phyloP scores from a whole-genome alignment of 2,329 filamentous ascomycete species.

The Cordyceps tenuipes region DNA sequence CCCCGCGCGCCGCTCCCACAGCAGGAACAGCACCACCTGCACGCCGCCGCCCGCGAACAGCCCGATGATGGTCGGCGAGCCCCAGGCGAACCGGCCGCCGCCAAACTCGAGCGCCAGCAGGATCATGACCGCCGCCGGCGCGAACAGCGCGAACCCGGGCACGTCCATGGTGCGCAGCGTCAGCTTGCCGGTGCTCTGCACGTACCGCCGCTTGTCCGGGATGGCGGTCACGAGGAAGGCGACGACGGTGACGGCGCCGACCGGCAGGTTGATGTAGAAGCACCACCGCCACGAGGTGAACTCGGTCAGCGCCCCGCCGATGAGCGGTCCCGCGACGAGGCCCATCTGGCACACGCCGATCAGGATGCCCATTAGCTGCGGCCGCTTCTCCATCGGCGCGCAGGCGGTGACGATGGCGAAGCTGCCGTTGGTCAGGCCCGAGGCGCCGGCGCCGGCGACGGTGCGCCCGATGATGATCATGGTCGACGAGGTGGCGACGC shows the following conservation, averaged over 20 bases:
- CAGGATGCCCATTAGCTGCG: conserved; percentile 21
- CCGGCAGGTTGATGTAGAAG: conserved; percentile 38
- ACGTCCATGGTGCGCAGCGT: conserved; percentile 32
- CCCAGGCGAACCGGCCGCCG: conserved; percentile 38
- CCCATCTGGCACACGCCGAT: conserved; percentile 33
- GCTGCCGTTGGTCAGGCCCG: conserved; percentile 33
- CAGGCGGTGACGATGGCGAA: conserved; percentile 26
- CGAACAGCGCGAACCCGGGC: conserved; percentile 34
- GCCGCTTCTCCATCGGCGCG: conserved; percentile 21
- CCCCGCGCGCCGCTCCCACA: conserved; percentile 35
- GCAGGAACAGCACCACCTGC: conserved; percentile 33
- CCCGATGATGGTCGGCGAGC: conserved; percentile 34
- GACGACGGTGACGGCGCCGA: conserved; percentile 27
- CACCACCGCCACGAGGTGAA: conserved; percentile 36
- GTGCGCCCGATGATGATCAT: conserved; percentile 44
- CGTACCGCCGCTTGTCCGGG: conserved; percentile 31
- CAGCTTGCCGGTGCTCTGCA: conserved; percentile 25
- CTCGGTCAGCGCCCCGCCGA: conserved; percentile 34
- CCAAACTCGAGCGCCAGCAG: conserved; percentile 47
- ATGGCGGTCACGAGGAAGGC: conserved; percentile 24
- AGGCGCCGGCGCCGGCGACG: conserved; percentile 37
- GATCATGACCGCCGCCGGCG: conserved; percentile 38
- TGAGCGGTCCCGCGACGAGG: conserved; percentile 37
- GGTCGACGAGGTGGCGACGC: conserved; percentile 31
- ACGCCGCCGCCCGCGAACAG: conserved; percentile 35